A percentile compares a stretch with the other conserved stretches of the same genome.
These are phyloP conservation scores for Diaporthe australafricana DNA, from an alignment of 2,329 filamentous ascomycete genomes.

Conservation along the genomic window DNA sequence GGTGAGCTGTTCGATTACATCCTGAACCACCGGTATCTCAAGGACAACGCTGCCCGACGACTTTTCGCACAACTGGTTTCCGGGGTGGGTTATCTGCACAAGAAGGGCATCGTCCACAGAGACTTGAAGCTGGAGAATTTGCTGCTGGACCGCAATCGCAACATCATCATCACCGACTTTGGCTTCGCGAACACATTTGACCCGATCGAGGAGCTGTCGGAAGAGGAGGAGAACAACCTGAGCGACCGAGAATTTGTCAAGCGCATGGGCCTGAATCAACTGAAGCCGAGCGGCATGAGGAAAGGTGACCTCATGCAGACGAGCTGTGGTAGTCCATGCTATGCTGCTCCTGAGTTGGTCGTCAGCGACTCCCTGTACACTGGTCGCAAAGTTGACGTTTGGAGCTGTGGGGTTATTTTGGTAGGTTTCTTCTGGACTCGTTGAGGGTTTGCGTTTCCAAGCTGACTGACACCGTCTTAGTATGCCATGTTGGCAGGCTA, in stretches of 20 bases:
- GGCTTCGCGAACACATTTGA: constrained; percentile 99
- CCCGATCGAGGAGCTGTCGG: constrained; percentile 84
- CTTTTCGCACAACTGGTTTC: constrained; percentile 96
- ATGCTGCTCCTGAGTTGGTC: constrained; percentile 95
- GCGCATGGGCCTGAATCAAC: constrained; percentile 83
- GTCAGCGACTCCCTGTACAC: constrained; percentile 98
- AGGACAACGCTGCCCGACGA: constrained; percentile 89
- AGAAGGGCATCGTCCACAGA: constrained; percentile 97
- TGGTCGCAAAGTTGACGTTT: constrained; percentile 96
- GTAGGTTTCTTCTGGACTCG: constrained; percentile 65
- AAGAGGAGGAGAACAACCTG: constrained; percentile 90
- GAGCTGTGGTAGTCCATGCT: constrained; percentile 97
- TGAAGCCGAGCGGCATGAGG: constrained; percentile 79
- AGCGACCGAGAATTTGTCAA: constrained; percentile 91
- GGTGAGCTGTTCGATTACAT: constrained; percentile 99
- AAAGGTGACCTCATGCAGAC: constrained; percentile 98
- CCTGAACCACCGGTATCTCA: constrained; percentile 94
- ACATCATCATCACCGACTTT: constrained; percentile 99
- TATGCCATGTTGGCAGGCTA: constrained; percentile 99
- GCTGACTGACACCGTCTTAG: constrained; percentile 61
- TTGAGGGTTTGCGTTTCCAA: not conserved
- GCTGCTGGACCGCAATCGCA: constrained; percentile 93
- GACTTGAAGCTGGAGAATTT: constrained; percentile 97
- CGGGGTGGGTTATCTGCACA: constrained; percentile 96
- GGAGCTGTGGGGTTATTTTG: constrained; percentile 98